Evolutionary conservation across 2,329 filamentous ascomycete genomes (phyloP), one percentile per base, ranked within the genome.

Genomic region (Cadophora sp.): DNA sequence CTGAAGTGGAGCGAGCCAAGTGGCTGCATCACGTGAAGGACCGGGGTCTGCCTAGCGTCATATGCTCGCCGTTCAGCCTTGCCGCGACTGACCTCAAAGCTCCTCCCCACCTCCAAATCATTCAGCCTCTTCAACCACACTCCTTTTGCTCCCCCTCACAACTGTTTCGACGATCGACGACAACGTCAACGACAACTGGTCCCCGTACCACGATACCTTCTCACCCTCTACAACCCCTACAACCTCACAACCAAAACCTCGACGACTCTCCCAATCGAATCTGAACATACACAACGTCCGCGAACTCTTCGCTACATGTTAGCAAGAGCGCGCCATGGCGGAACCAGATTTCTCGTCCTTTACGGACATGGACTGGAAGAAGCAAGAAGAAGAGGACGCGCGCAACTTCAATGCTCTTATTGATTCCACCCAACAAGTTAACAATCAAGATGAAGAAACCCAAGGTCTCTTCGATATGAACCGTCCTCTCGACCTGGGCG

Each of bases 401-500:
- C 79, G 78, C 62, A 79, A 81, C 64, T 83, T 87, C 31, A 78
- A 82, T 34, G 51, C 46, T 16, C 7, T 68, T 1, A 43, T 65
- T 31, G 50, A 48, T 8, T 27, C 56, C 24, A 22, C 53, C 34
- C 43, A 64, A 29, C 4, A 29, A 11, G 40, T 40, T 22, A 43
- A n/a, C n/a, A 43, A 37, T 29, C 40, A 51, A 22, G 62, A 48
- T 34, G 55, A 50, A 27, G 53, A 64, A 51, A 9, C 77, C 85
- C 11, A 68, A 79, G 81, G 66, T 79, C 76, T 82, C 14, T 76
- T 88, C 68, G 80, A 84, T 34, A 76, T 75, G 48, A 77, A 81
- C 62, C 81, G 80, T 64, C 78, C 83, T 27, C 86, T 90, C 71
- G 89, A 90, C 72, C 84, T 89, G 72, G 83, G 84, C 7, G 91